Evolutionary conservation across 2,329 filamentous ascomycete species (phyloP), one percentile per base, ranked within the genome.

Genomic region (Scopulariopsis brevicaulis): DNA sequence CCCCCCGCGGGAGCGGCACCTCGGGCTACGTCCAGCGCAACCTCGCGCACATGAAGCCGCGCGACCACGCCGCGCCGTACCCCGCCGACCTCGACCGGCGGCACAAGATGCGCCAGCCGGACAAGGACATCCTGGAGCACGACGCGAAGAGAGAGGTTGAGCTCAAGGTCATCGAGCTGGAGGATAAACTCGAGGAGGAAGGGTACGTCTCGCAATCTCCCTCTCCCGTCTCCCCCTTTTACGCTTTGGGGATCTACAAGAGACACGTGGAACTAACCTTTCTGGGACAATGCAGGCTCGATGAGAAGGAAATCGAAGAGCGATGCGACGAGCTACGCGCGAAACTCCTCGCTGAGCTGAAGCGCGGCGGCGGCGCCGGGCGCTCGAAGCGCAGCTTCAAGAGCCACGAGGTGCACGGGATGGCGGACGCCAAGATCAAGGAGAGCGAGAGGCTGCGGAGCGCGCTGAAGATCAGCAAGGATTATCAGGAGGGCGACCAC

Each of bases 21-120:
- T 97, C 93, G 1, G 94, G 94, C 69, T 97, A 97, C 71, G 93
- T 99, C 59, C 93, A 97, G 74, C 90, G 91, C 72, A 99, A 97
- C 76, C 84, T 91, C 40, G 94, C 94, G 20, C 86, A 93, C 69
- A 84, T 96, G 65, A 85, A 82, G 68, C 91, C 89, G 34, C 91
- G 93, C 73, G 90, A 96, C 74, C 82, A 84, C 65, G 80, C 77
- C 60, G 85, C 85, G 20, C 92, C 91, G 0, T 96, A 96, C 72
- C 82, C 85, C 35, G 84, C 83, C 62, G 84, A 89, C 67, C 75
- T 83, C 62, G 83, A 89, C 65, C 78, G 76, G 59, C 86, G 85
- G 66, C 89, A 95, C 71, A 80, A 81, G 62, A 87, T 88, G 68
- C 84, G 93, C 25, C 84, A 95, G 65, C 93, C 95, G 0, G 93